A percentile compares a stretch with the other conserved stretches of the same genome.
phyloP scores from a whole-genome alignment of 2,329 filamentous ascomycete species.

The Gnomoniopsis smithogilvyi region DNA sequence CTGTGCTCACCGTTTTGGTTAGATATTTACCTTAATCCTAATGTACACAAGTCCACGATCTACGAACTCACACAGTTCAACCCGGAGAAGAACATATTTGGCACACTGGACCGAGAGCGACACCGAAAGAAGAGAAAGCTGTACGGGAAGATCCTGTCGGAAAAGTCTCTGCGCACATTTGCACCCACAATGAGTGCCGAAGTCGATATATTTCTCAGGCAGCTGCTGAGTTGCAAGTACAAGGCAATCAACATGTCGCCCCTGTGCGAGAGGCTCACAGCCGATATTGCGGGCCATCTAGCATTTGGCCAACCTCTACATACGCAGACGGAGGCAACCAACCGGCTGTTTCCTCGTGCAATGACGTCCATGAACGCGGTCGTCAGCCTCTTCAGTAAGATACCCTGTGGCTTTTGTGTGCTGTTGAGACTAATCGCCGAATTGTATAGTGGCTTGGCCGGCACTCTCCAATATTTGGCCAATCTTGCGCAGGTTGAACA shows the following conservation, averaged over 20 bases:
- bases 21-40: conserved; percentile 19
- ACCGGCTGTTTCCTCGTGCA: not conserved
- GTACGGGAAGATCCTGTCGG: conserved; percentile 12
- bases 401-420: not conserved
- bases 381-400: not conserved
- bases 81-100: conserved; percentile 9
- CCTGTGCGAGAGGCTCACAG: conserved; percentile 9
- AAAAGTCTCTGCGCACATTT: conserved; percentile 17
- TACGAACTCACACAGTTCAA: conserved; percentile 8
- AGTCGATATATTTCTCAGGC: conserved; percentile 16
- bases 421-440: not conserved
- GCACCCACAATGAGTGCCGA: conserved; percentile 15
- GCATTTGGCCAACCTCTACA: conserved; percentile 15
- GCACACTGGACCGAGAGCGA: conserved; percentile 4
- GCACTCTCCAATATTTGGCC: not conserved
- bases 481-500: not conserved
- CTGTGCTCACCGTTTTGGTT: too few species aligned
- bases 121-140: conserved; percentile 18
- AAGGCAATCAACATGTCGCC: conserved; percentile 18
- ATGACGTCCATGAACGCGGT: not conserved
- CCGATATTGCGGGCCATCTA: conserved; percentile 19
- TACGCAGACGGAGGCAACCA: conserved; percentile 9
- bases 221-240: not conserved
- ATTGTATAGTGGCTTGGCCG: not conserved
- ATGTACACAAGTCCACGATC: conserved; percentile 1